Conservation (phyloP, 495 filamentous ascomycete genomes). For the Penicillium ucsense region DNA sequence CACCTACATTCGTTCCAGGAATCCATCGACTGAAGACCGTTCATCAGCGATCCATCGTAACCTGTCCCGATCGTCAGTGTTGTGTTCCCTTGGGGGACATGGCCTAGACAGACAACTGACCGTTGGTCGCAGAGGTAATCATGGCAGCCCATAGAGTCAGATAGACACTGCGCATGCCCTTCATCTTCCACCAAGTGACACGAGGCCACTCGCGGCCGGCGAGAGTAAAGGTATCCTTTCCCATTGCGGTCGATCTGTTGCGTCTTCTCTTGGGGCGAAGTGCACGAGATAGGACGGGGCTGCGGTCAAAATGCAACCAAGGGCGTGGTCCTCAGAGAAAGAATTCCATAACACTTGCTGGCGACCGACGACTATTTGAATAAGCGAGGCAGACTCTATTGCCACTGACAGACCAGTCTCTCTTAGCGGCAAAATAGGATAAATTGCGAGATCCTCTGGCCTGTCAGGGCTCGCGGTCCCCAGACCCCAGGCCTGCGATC, state of each 20-base stretch:
- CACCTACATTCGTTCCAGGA: constrained; percentile 23
- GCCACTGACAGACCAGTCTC: not conserved
- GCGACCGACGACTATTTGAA: not conserved
- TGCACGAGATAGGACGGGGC: not conserved
- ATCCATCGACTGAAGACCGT: constrained; percentile 28
- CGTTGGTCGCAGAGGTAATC: constrained; percentile 23
- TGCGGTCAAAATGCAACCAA: not conserved
- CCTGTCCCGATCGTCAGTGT: constrained; percentile 19
- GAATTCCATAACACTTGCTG: not conserved
- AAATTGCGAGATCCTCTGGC: not conserved
- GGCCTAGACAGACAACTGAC: not conserved
- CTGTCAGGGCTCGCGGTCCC: not conserved
- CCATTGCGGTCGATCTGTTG: constrained; percentile 14
- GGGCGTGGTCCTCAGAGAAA: not conserved
- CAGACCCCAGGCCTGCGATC: not conserved
- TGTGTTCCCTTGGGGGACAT: constrained; percentile 12
- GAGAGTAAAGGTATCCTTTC: constrained; percentile 32
- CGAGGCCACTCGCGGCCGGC: constrained; percentile 30
- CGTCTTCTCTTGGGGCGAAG: not conserved
- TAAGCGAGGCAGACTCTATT: not conserved
- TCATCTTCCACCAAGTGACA: constrained; percentile 31
- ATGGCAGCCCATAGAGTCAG: constrained; percentile 27
- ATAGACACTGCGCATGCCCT: constrained; percentile 29
- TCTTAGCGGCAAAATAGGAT: constrained; percentile 10
- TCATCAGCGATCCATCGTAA: constrained; percentile 51